phyloP scores from a whole-genome alignment of 1,139 yeast genomes.

The Lodderomyces orthopsilosis region DNA sequence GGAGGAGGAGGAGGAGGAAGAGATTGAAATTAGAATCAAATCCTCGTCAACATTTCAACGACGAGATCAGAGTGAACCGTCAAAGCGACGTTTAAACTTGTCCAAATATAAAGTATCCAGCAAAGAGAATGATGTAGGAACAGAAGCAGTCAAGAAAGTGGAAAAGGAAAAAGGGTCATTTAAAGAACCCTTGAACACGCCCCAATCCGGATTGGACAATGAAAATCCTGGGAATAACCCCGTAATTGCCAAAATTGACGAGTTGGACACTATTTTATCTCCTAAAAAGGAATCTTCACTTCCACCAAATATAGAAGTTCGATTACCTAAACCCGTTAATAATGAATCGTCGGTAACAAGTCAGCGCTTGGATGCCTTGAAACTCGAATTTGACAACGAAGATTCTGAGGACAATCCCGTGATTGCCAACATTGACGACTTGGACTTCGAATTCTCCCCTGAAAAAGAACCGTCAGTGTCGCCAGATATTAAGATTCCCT shows the following conservation, averaged over 20 bases:
- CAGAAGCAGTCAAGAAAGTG: no score
- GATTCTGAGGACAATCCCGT: conserved; percentile 22
- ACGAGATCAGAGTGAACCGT: not conserved
- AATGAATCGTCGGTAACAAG: no score
- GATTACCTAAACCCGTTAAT: no score
- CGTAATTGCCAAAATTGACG: conserved; percentile 19
- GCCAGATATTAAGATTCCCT: not conserved
- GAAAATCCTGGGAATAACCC: conserved; percentile 21
- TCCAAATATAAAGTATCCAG: not conserved
- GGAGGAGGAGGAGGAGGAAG: not conserved
- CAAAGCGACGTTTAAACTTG: not conserved
- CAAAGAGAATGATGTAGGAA: not conserved
- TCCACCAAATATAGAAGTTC: no score
- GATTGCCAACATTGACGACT: conserved; percentile 19
- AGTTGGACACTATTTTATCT: conserved; percentile 7
- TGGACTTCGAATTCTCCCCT: conserved; percentile 6
- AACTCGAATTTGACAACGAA: conserved; percentile 13
- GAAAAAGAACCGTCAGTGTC: not conserved
- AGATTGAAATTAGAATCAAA: not conserved
- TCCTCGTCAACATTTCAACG: not conserved
- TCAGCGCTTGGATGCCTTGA: no score
- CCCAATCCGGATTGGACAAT: not conserved
- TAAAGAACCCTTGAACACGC: no score
- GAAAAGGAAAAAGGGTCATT: no score
- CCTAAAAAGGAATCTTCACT: no score